Base-by-base conservation (phyloP, 495 filamentous ascomycete species). In the Glonium stellatum region DNA sequence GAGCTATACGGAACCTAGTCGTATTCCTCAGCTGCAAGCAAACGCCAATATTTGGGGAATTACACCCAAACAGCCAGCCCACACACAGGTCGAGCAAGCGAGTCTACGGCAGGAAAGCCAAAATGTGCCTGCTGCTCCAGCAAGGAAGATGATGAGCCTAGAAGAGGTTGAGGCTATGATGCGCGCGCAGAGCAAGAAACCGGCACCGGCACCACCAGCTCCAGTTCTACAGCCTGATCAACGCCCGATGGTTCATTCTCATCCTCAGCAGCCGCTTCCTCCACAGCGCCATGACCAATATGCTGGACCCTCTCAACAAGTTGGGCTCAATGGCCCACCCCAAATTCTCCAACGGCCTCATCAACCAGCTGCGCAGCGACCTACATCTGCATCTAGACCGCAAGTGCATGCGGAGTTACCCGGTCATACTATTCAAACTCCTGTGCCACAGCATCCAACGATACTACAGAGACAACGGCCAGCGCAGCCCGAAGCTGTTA, bases 101-200 rank as follows among this genome's bases (percentile, higher is more conserved):
- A 15, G 42, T 19, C 53, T 41, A 48, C 65, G 57, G 44, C 50
- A 57, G 4, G 61, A 67, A 34, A 60, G 35, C 21, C 46, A 62
- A 31, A 61, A 46, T 39, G 41, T 49, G 10, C 54, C 68, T 25
- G 49, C 50, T 31, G 54, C 63, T 11, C 51, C 65, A 4, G 62
- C 55, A 15, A 85, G 82, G 68, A 96, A 90, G 76, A 88, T 97
- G 79, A 83, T 99, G 86, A 97, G 89, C 66, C 69, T 99, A 59
- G 93, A 97, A 70, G 93, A 97, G 73, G 93, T 99, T 15, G 93
- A 99, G 76, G 95, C 93, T 36, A 85, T 90, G 65, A 88, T 99
- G 79, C 83, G 89, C 39, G 79, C 83, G 12, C 87, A 90, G 66
- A 72, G 79, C 19, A 82, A 84, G 64, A 79, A 76, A 56, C 72